Evolutionary conservation across 2,329 filamentous ascomycete genomes (phyloP), one percentile per base, ranked within the genome.

Genomic region (Hypoxylon sp.): DNA sequence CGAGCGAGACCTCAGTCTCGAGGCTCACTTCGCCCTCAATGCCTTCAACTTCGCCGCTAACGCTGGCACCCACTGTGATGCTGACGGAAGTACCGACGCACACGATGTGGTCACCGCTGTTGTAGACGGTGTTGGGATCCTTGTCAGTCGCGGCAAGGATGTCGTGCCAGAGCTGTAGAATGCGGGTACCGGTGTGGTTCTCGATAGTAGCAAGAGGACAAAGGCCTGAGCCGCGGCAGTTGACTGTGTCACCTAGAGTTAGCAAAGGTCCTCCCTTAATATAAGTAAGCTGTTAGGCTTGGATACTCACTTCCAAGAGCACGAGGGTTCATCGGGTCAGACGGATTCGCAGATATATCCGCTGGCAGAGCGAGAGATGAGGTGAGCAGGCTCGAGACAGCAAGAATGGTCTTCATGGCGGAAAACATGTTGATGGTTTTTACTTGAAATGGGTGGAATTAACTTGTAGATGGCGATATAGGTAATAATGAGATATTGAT

Each of bases 191-290:
- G 10, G 60, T 57, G 53, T 65, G 24, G 50, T 71, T 67, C 50
- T 65, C 56, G n/a, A 67, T n/a, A 8, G 69, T 65, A 24, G 67
- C 69, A 14, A 65, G 50, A 22, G 3, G 39, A 39, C 69, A 71
- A 10, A 71, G 67, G n/a, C 67, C 69, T 8, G 69, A 71, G 42
- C 69, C 69, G 11, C 67, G 69, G 53, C 67, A 71, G 64, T 71
- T 71, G 56, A 71, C 58, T 61, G 19, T 10, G 19, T 33, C 24
- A 31, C 6, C n/a, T 19, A 4, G 29, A 26, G 39, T 54, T 37
- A 61, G 37, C 17, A 17, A 47, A 24, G 14, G 14, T 24, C 8
- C 11, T 46, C 29, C 17, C 22, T 31, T 3, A n/a, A 51, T 42
- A 17, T 13, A 17, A 39, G n/a, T 13, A 42, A 8, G 37, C 3